phyloP scores from a whole-genome alignment of 2,329 filamentous ascomycete genomes.

The Xenosphaeropsis pyriputrescens region DNA sequence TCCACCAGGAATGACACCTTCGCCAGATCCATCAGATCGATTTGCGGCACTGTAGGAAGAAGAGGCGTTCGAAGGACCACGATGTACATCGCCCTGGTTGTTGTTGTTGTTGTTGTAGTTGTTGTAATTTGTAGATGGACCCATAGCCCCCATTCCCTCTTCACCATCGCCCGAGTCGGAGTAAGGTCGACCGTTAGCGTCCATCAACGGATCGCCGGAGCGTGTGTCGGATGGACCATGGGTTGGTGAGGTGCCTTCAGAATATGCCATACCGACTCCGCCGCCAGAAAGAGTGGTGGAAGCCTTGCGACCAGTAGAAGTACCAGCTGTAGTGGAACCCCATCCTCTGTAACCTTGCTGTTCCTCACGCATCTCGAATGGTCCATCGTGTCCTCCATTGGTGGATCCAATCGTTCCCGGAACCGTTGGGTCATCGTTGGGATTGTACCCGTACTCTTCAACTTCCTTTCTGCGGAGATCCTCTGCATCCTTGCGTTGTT shows the following conservation, averaged over 20 bases:
- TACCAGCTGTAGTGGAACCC: slow-evolving; percentile 63
- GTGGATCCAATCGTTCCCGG: slow-evolving; percentile 29
- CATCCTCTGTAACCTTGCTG: slow-evolving; percentile 81
- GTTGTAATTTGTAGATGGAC: slow-evolving; percentile 37
- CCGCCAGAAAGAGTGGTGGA: slow-evolving; percentile 83
- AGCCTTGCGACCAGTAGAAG: slow-evolving; percentile 63
- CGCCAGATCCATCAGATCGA: slow-evolving; percentile 53
- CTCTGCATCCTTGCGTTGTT: slow-evolving; percentile 69
- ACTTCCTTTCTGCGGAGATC: slow-evolving; percentile 90
- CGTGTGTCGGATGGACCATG: slow-evolving; percentile 53
- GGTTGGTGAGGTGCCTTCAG: slow-evolving; percentile 59
- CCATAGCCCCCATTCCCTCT: slow-evolving; percentile 73
- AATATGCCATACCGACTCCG: slow-evolving; percentile 45
- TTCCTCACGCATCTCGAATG: slow-evolving; percentile 68
- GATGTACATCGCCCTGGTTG: slow-evolving; percentile 60
- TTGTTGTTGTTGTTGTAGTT: slow-evolving; percentile 56
- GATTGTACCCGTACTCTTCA: slow-evolving; percentile 94
- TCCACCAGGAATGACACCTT: slow-evolving; percentile 23
- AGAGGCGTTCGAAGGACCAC: slow-evolving; percentile 88
- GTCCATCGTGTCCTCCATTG: slow-evolving; percentile 28
- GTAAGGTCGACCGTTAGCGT: slow-evolving; percentile 29
- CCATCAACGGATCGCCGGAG: slow-evolving; percentile 51
- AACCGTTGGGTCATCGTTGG: slow-evolving; percentile 84
- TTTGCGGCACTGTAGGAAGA: slow-evolving; percentile 82
- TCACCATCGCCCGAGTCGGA: slow-evolving; percentile 34